Conservation (phyloP, 129 eudicot genomes). For the Kitagawia praeruptora region DNA sequence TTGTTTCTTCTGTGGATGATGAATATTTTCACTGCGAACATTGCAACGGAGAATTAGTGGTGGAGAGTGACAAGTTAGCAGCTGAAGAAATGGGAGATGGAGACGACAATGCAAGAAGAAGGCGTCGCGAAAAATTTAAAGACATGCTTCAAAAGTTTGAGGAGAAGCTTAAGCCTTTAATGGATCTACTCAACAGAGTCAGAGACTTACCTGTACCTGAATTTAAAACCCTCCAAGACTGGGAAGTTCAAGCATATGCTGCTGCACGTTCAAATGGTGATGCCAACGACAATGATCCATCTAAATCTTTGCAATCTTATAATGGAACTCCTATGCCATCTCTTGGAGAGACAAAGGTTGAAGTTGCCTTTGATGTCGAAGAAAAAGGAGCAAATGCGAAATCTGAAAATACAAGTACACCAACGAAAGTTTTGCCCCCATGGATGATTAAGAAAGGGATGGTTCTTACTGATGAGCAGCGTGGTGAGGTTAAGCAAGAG, state of each 20-base stretch:
- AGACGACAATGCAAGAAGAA: conserved; percentile 89
- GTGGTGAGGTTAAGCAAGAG: conserved; percentile 63
- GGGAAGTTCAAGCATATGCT: conserved; percentile 76
- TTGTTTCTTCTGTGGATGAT: conserved; percentile 55
- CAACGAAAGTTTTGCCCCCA: conserved; percentile 76
- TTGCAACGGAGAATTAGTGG: conserved; percentile 82
- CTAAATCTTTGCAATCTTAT: conserved; percentile 39
- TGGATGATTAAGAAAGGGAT: conserved; percentile 93
- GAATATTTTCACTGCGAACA: conserved; percentile 83
- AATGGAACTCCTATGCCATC: conserved; percentile 84
- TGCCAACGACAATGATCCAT: conserved; percentile 45
- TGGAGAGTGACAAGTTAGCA: conserved; percentile 83
- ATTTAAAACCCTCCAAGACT: conserved; percentile 82
- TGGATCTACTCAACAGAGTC: conserved; percentile 70
- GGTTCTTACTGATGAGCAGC: conserved; percentile 78
- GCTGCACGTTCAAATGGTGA: conserved; percentile 59
- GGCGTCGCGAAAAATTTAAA: conserved; percentile 59
- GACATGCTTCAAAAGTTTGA: conserved; percentile 78
- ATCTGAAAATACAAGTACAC: conserved; percentile 30
- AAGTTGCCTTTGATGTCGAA: conserved; percentile 64
- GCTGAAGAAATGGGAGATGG: conserved; percentile 81
- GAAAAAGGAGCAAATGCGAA: conserved; percentile 40
- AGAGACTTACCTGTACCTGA: conserved; percentile 86
- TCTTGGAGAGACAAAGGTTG: conserved; percentile 88
- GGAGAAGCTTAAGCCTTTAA: conserved; percentile 81